phyloP scores from a whole-genome alignment of 1,284 basidiomycete species.

The Leccinum angustisporum region DNA sequence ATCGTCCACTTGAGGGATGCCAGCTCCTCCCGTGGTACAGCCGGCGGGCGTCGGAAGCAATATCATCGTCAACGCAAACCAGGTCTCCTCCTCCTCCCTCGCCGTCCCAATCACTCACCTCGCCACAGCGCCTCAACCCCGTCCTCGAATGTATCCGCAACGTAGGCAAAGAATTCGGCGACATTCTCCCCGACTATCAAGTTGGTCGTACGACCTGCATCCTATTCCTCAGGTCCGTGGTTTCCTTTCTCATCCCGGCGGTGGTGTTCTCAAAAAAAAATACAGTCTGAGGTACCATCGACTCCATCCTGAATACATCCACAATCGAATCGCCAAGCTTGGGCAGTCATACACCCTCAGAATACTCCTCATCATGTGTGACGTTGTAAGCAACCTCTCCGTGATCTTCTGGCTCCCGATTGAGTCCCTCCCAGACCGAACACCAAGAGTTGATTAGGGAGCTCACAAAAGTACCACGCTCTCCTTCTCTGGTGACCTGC shows the following conservation, averaged over 20 bases:
- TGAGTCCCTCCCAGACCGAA: conserved; percentile 59
- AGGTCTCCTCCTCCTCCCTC: conserved; percentile 9
- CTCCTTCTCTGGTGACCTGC: conserved; percentile 5
- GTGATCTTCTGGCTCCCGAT: background rate
- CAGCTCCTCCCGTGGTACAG: conserved; percentile 54
- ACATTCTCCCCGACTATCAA: conserved; percentile 92
- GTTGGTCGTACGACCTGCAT: conserved; percentile 96
- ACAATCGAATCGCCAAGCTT: conserved; percentile 85
- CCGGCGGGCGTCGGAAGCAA: conserved; percentile 70
- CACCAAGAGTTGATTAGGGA: conserved; percentile 91
- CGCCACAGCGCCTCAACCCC: conserved; percentile 79
- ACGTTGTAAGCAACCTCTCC: conserved; percentile 67
- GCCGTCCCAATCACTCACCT: background rate
- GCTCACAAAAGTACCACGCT: conserved; percentile 72
- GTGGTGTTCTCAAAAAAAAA: conserved; percentile 1
- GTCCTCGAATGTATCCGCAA: conserved; percentile 83
- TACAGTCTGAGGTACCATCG: conserved; percentile 90
- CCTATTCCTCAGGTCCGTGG: conserved; percentile 78
- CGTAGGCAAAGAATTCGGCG: conserved; percentile 92
- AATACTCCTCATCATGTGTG: conserved; percentile 89
- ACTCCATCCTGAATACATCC: conserved; percentile 96
- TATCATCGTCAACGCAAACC: conserved; percentile 63
- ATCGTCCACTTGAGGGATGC: conserved; percentile 18
- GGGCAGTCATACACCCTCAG: conserved; percentile 80
- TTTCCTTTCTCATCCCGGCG: background rate